phyloP scores from a whole-genome alignment of 2,329 filamentous ascomycete genomes.

The Teratosphaeria nubilosa region DNA sequence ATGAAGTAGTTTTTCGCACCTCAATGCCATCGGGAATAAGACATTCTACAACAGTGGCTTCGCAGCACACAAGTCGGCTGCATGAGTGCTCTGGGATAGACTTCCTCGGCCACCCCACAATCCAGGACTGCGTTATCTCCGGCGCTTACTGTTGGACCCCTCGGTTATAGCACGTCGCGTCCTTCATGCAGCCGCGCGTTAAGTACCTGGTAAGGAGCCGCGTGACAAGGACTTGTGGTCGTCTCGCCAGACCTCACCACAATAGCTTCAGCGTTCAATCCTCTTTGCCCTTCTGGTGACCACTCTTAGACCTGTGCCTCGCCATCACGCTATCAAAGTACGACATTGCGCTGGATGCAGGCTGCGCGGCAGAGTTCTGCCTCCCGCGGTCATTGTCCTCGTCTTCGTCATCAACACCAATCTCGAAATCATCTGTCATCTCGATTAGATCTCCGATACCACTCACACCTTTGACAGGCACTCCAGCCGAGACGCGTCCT shows the following conservation, averaged over 20 bases:
- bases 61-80: background rate
- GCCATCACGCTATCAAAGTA: conserved; percentile 16
- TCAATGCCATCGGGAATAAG: background rate
- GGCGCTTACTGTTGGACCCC: background rate
- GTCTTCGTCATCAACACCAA: conserved; percentile 25
- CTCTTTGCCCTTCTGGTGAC: conserved; percentile 19
- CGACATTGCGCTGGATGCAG: conserved; percentile 13
- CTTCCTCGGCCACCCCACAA: background rate
- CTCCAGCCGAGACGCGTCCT: conserved; percentile 21
- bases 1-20: background rate
- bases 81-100: background rate
- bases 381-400: conserved; percentile 22
- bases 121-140: background rate
- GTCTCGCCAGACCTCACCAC: background rate
- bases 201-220: background rate
- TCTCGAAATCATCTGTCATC: conserved; percentile 50
- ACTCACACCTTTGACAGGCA: conserved; percentile 28
- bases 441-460: conserved; percentile 58
- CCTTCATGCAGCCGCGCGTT: no score
- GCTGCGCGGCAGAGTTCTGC: conserved; percentile 11
- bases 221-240: background rate
- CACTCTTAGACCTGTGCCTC: conserved; percentile 10
- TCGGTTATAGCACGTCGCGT: background rate
- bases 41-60: background rate
- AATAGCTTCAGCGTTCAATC: conserved; percentile 15